Evolutionary conservation across 2,329 filamentous ascomycete species (phyloP).

Genomic region (Paecilomyces formosus): DNA sequence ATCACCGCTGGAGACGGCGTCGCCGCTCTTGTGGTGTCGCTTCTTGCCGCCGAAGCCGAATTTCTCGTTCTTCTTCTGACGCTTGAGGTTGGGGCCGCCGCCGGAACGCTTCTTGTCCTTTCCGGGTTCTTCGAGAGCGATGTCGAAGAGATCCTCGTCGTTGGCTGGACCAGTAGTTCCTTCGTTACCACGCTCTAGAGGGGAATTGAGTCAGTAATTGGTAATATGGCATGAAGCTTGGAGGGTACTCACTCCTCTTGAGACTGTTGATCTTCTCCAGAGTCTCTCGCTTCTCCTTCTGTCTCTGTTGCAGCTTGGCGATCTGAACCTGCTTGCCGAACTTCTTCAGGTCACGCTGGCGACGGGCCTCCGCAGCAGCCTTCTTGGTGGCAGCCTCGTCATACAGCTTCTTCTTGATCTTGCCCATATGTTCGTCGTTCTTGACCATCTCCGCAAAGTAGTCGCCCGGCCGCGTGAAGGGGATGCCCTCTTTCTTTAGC

Average conservation of each 20-base stretch:
- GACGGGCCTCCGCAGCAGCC: slow-evolving; percentile 81
- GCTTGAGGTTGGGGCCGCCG: slow-evolving; percentile 53
- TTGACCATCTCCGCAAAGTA: slow-evolving; percentile 99
- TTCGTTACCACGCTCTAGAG: slow-evolving; percentile 65
- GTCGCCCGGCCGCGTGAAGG: slow-evolving; percentile 83
- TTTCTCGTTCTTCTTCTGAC: slow-evolving; percentile 89
- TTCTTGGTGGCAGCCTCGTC: slow-evolving; percentile 91
- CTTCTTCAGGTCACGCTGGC: slow-evolving; percentile 93
- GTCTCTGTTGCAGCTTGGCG: slow-evolving; percentile 87
- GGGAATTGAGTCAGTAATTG: neutral
- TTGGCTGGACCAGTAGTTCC: slow-evolving; percentile 55
- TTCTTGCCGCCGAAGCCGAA: slow-evolving; percentile 97
- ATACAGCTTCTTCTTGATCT: slow-evolving; percentile 86
- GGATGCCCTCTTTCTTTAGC: slow-evolving; percentile 72
- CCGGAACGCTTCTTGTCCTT: slow-evolving; percentile 45
- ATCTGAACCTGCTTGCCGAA: slow-evolving; percentile 98
- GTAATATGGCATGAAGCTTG: neutral
- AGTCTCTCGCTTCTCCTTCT: slow-evolving; percentile 85
- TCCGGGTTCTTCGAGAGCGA: slow-evolving; percentile 67
- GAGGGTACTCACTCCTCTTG: slow-evolving; percentile 73
- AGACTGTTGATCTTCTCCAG: slow-evolving; percentile 91
- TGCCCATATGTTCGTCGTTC: slow-evolving; percentile 96
- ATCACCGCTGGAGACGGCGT: slow-evolving; percentile 75
- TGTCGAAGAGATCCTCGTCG: slow-evolving; percentile 85
- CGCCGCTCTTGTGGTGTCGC: slow-evolving; percentile 79